Evolutionary conservation across 805 yeast genomes (phyloP), one percentile per base, ranked within the genome.

Genomic region (Yamadazyma takamatsuzukensis): DNA sequence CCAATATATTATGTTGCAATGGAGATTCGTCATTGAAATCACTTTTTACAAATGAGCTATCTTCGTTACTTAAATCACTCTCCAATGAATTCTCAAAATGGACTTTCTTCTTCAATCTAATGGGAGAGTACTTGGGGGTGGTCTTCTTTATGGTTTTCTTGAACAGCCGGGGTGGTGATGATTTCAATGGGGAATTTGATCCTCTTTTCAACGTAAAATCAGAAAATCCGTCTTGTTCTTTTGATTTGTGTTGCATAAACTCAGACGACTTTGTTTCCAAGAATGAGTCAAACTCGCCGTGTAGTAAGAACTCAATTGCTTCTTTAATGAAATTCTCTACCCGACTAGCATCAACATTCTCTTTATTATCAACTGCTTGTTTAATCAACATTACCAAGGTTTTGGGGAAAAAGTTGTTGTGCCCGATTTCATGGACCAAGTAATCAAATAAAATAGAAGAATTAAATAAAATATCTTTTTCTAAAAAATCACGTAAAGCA

Each of bases 401-500:
- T 17, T 19, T 29, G 22, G 34, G 27, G 5, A 31, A 30, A 19
- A 36, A 31, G 9, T 17, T 31, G 27, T 18, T 43, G 8, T 34
- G 34, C 14, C 42, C 37, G 21, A 60, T 30, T 25, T 56, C 56
- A 13, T 53, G 51, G 4, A 62, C 42, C 39, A 47, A 67, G 33
- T 70, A 68, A 46, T 80, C 88, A 47, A 73, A 69, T 18, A 76
- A 53, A 4, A 74, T 54, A 0, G 83, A 72, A 1, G 85, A 70
- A 40, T 71, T 70, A 36, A 74, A 68, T 15, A 80, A 52, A 5
- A 80, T 63, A 22, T 79, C 79, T 32, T 62, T 68, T 25, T 78
- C 78, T 3, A 76, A 54, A 0, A 67, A 51, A 15, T 73, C 76
- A 21, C 64, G 68, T 21, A 80, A 51, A 18, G 66, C 48, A 1